Evolutionary conservation across 1,284 basidiomycete genomes (phyloP).

Genomic region (Heterobasidion parviporum): DNA sequence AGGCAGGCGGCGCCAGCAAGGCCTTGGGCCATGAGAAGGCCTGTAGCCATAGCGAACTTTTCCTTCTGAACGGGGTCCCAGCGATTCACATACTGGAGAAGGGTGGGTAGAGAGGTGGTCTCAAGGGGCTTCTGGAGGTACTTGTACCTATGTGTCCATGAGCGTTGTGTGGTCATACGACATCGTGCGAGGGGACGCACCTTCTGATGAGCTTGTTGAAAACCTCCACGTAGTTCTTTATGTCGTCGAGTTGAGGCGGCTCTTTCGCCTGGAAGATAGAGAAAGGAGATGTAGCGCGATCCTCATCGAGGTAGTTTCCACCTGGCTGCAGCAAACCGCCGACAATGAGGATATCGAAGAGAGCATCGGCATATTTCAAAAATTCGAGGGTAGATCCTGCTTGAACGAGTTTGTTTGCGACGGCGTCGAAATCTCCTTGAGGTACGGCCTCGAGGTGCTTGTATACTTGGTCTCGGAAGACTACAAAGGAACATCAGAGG

Average conservation of each 20-base stretch:
- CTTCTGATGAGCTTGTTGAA: conserved; percentile 93
- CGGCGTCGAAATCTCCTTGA: conserved; percentile 75
- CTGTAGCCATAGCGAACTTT: conserved; percentile 77
- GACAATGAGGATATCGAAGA: conserved; percentile 92
- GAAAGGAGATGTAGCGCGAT: conserved; percentile 74
- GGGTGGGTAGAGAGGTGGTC: conserved; percentile 71
- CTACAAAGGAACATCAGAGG: conserved; percentile 31
- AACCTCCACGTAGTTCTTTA: conserved; percentile 90
- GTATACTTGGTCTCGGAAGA: conserved; percentile 92
- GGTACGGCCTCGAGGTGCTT: conserved; percentile 88
- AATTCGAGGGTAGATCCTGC: conserved; percentile 89
- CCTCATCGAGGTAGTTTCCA: conserved; percentile 85
- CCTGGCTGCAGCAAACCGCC: conserved; percentile 95
- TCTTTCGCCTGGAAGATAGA: conserved; percentile 77
- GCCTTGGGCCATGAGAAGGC: conserved; percentile 77
- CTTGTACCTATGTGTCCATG: conserved; percentile 68
- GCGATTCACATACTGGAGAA: conserved; percentile 86
- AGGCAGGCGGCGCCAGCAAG: conserved; percentile 74
- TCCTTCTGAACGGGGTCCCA: conserved; percentile 72
- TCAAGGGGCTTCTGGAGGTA: conserved; percentile 97
- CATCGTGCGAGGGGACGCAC: conserved; percentile 28
- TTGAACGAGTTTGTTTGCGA: conserved; percentile 80
- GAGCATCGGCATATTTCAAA: conserved; percentile 91
- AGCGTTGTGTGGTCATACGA: background rate
- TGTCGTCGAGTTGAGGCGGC: conserved; percentile 70